phyloP scores from a whole-genome alignment of 2,329 filamentous ascomycete genomes.

The Aspergillus fumigatiaffinis region DNA sequence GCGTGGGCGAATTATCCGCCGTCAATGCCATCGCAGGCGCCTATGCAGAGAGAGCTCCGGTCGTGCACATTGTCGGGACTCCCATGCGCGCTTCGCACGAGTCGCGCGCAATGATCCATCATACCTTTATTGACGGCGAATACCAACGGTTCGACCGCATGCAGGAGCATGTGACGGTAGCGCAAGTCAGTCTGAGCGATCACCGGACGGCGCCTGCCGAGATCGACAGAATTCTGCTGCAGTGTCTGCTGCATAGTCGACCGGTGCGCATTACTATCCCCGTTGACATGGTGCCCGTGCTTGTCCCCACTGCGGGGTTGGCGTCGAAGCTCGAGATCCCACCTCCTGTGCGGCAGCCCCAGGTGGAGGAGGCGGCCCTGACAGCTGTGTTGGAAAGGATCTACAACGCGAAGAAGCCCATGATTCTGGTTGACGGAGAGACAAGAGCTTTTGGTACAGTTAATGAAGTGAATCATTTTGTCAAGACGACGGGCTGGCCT shows the following conservation, averaged over 20 bases:
- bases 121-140: conserved; percentile 62
- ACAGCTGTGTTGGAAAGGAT: conserved; percentile 37
- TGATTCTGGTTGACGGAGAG: conserved; percentile 51
- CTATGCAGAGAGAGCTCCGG: conserved; percentile 67
- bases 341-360: conserved; percentile 1
- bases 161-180: conserved; percentile 47
- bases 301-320: conserved; percentile 9
- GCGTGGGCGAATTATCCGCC: conserved; percentile 64
- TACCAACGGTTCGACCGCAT: conserved; percentile 50
- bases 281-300: conserved; percentile 46
- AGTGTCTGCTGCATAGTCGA: conserved; percentile 51
- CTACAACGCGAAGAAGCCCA: conserved; percentile 42
- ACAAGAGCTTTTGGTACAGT: conserved; percentile 37
- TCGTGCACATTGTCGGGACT: conserved; percentile 59
- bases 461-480: conserved; percentile 40
- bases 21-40: conserved; percentile 70
- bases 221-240: conserved; percentile 49
- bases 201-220: conserved; percentile 43
- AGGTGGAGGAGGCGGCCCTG: conserved; percentile 19
- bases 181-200: conserved; percentile 45
- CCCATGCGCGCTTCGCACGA: conserved; percentile 46
- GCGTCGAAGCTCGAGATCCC: conserved; percentile 10
- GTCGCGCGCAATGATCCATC: conserved; percentile 51
- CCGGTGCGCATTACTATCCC: conserved; percentile 56
- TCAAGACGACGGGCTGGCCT: conserved; percentile 42